phyloP scores from a whole-genome alignment of 2,329 filamentous ascomycete species.

The Hypoxylon sp. region DNA sequence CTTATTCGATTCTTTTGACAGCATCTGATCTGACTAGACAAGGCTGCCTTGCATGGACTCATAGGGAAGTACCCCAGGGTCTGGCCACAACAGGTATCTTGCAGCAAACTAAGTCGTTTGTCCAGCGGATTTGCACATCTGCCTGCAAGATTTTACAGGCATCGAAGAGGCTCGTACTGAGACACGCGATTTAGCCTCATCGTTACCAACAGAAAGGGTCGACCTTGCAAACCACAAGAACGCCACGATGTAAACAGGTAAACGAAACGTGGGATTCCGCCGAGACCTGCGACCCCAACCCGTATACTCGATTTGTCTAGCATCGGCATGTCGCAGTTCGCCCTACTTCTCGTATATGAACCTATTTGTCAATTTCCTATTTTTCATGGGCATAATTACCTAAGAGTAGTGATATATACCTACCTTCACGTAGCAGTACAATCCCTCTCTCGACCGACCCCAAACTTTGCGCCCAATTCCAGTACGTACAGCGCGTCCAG shows the following conservation, averaged over 20 bases:
- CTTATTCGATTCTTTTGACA: slow-evolving; percentile 37
- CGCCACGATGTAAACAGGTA: slow-evolving; percentile 46
- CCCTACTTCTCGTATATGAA: too few relatives aligned
- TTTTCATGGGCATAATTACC: background rate
- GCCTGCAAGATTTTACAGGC: slow-evolving; percentile 40
- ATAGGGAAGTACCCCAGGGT: slow-evolving; percentile 39
- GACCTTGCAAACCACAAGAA: slow-evolving; percentile 40
- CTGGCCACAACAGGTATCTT: slow-evolving; percentile 40
- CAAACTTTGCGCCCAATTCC: background rate
- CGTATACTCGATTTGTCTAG: slow-evolving; percentile 24
- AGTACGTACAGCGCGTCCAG: slow-evolving; percentile 48
- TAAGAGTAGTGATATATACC: background rate
- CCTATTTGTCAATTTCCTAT: background rate
- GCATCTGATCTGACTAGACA: slow-evolving; percentile 40
- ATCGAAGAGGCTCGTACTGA: slow-evolving; percentile 34
- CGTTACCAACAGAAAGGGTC: slow-evolving; percentile 43
- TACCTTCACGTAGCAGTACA: background rate
- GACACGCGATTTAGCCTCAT: slow-evolving; percentile 34
- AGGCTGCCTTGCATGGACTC: slow-evolving; percentile 45
- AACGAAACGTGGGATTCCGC: slow-evolving; percentile 41
- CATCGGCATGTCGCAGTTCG: too few relatives aligned
- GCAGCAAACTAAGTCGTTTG: slow-evolving; percentile 41
- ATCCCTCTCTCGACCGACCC: background rate
- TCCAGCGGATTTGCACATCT: slow-evolving; percentile 36
- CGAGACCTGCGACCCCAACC: slow-evolving; percentile 32